Base-by-base conservation (phyloP, 2,329 filamentous ascomycete species). In the Ophiognomonia clavigignenti-juglandacearum region DNA sequence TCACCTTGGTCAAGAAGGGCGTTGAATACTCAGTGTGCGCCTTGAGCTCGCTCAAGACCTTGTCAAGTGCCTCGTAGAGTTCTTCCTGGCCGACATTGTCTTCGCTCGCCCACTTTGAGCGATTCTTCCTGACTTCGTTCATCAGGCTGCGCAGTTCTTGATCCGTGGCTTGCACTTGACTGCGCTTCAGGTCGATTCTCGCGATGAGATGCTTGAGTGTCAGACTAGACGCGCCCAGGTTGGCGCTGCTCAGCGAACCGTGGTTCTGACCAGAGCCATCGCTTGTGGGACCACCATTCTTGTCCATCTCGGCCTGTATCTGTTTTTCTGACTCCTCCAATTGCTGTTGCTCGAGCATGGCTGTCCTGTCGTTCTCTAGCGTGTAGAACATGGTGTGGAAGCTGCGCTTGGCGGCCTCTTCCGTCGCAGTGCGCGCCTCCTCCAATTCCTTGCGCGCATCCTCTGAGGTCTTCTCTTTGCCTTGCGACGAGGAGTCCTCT, bases 51-150 rank as follows among this genome's bases (percentile, higher is more conserved):
- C 91, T 95, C 60, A 98, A 75, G 43, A 98, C 93, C 70, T 97
- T 97, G 65, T 98, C 93, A 13, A 93, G 77, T 10, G 93, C 89
- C 70, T 98, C 93, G 63, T 98, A 98, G 6, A 98, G 76, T 67
- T 98, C 93, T 66, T 98, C 93, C 67, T 98, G 93, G 50, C 93
- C 92, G 52, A 98, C 86, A 57, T 95, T 93, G 58, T 98, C 93
- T 66, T 97, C 93, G 64, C 87, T 97, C 4, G 93, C 92, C 93
- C 93, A 98, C 69, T 98, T 98, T 67, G 92, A 97, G 59, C 93
- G 79, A 58, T 97, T 97, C 67, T 97, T 98, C 54, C 93, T 82
- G 16, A 98, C 93, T 66, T 98, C 93, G 59, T 93, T 96, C 79
- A 98, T 96, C 49, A 98, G 72, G 41, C 86, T 88, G 50, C 93